Base-by-base conservation (phyloP, 1,139 yeast species). In the Taphrina populina region DNA sequence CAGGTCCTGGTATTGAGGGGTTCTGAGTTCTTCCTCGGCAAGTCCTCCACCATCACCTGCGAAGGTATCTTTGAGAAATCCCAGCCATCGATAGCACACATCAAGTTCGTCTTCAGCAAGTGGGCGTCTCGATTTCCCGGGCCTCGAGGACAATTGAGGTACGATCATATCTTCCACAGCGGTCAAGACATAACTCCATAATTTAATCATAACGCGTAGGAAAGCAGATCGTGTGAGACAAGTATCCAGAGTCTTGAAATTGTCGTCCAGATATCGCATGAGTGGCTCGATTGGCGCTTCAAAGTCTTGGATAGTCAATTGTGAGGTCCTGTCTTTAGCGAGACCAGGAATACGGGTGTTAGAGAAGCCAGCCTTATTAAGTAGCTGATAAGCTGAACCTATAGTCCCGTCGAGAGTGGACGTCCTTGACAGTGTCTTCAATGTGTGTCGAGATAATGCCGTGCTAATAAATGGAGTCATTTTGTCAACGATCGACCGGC, bases 41-140 rank as follows among this genome's bases (percentile, higher is more conserved):
- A 94, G 94, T 0, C 95, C 95, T 51, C 83, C 84, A 0, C 95
- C 95, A 57, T 79, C 82, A 64, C 85, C 83, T 66, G 87, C 82
- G 70, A 88, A 87, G 66, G 86, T 87, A 59, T 82, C 88, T 55
- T 79, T 70, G 33, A 86, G 70, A 8, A 83, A 75, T 56, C 80
- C 75, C 20, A 85, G 68, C 95, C 95, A 88, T 0, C 79, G 75
- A 61, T 84, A 81, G 0, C 85, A 80, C 1, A 84, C 79, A 58
- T 83, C 88, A 39, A 84, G 72, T 66, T 88, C 95, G 39, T 71
- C 72, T 33, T 72, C 71, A 0, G 84, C 76, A 56, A 86, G 69
- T 20, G 80, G 80, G 44, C 77, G 76, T 26, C 30, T 39, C 4
- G 24, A 26, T 17, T 39, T 39, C 24, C 4, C 23, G 33, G 39